Evolutionary conservation across 257 asterid genomes (phyloP).

Genomic region (Solanum raphanifolium): DNA sequence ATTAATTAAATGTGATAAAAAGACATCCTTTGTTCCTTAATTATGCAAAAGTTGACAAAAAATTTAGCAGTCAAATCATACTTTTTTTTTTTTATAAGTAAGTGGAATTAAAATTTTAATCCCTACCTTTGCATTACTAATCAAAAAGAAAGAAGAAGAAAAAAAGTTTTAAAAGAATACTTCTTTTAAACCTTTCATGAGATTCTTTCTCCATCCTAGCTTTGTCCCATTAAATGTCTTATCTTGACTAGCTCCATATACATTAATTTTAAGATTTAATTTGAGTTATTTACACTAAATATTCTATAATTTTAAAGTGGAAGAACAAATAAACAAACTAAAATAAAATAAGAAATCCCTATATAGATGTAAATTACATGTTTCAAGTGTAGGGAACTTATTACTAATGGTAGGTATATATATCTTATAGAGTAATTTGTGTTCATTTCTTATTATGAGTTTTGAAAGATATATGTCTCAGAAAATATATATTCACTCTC

Average conservation of each 20-base stretch:
- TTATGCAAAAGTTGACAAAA: slow-evolving; percentile 1
- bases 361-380: neutral
- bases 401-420: neutral
- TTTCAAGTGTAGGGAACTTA: neutral
- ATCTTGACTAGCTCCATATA: neutral
- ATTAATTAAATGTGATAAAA: slow-evolving; percentile 6
- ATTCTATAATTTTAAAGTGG: neutral
- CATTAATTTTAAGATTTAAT: neutral
- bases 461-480: neutral
- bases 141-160: neutral
- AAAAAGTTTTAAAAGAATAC: neutral
- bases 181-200: slow-evolving; percentile 4
- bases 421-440: neutral
- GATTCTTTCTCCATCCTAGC: neutral
- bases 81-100: neutral
- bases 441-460: neutral
- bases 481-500: neutral
- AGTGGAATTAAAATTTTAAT: slow-evolving; percentile 8
- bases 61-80: slow-evolving; percentile 32
- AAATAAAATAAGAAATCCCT: neutral
- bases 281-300: neutral
- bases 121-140: slow-evolving; percentile 6
- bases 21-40: slow-evolving; percentile 17
- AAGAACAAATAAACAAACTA: neutral
- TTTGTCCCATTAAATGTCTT: neutral